Evolutionary conservation across 2,329 filamentous ascomycete species (phyloP), one percentile per base, ranked within the genome.

Genomic region (Colletotrichum sp.): DNA sequence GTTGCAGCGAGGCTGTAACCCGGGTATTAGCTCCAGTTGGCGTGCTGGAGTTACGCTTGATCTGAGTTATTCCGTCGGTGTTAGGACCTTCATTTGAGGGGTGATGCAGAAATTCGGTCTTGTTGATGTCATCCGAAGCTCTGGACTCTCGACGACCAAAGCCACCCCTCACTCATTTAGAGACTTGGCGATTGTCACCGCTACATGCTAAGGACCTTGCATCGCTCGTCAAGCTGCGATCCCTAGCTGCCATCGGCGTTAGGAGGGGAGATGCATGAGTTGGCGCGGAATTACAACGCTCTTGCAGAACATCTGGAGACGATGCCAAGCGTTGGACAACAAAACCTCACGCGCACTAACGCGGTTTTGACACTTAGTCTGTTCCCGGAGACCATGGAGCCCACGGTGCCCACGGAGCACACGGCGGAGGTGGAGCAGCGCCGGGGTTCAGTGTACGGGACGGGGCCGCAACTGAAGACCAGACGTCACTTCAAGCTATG

Each of bases 91-190:
- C 26, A 15, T 16, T 21, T 36, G n/a, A 21, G 57, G 55, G 55
- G 62, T 32, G 21, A 64, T 39, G 62, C 26, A 52, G 44, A 52
- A 52, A 52, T 32, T 63, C 30, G 39, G 44, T 34, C 18, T 63
- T 64, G 7, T 64, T 70, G 71, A 73, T 73, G 71, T 70, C 71
- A 73, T 70, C 39, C 18, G 30, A 21, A 57, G 26, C 26, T 12
- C n/a, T 44, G 16, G 71, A 13, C 55, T 18, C 3, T 26, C n/a
- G 21, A 62, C 13, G 44, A 39, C 34, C 32, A 34, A 21, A 65
- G 34, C 28, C 21, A 60, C 60, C 60, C 34, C 52, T 64, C 39
- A 32, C 26, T 65, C 26, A 2, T 24, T 10, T 0, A 16, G 9
- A 15, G 1, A 15, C 15, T 44, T 34, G 16, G 21, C 16, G 2